These are phyloP conservation scores for Helotiales sp. DNA, from an alignment of 2,329 filamentous ascomycete species.

Conservation along the genomic window DNA sequence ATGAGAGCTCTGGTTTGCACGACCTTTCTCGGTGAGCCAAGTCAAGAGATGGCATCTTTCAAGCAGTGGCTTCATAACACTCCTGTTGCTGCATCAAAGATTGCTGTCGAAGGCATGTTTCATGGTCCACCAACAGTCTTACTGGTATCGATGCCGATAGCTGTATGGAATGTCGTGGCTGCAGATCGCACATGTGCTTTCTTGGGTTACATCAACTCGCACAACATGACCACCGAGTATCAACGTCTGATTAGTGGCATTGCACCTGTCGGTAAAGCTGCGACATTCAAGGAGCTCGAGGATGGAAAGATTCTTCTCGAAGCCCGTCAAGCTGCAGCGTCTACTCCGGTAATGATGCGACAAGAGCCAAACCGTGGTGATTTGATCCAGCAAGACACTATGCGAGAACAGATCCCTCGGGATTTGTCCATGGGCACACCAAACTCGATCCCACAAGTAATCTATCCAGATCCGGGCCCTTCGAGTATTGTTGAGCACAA, in stretches of 20 bases:
- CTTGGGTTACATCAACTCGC: slow-evolving; percentile 64
- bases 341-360: slow-evolving; percentile 39
- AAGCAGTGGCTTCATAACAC: slow-evolving; percentile 65
- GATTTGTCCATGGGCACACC: slow-evolving; percentile 31
- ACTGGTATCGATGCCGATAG: slow-evolving; percentile 64
- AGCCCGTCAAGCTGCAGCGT: slow-evolving; percentile 36
- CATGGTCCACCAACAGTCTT: slow-evolving; percentile 66
- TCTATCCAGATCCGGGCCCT: slow-evolving; percentile 28
- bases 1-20: slow-evolving; percentile 65
- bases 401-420: slow-evolving; percentile 21
- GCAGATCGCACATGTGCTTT: slow-evolving; percentile 68
- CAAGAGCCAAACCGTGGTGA: slow-evolving; percentile 39
- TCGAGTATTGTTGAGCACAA: slow-evolving; percentile 38
- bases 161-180: slow-evolving; percentile 64
- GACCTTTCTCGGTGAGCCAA: slow-evolving; percentile 65
- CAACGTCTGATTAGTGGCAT: slow-evolving; percentile 53
- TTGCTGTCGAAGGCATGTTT: slow-evolving; percentile 68
- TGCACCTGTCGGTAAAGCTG: slow-evolving; percentile 40
- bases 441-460: slow-evolving; percentile 25
- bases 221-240: slow-evolving; percentile 67
- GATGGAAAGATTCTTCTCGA: slow-evolving; percentile 57
- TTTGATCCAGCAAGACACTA: slow-evolving; percentile 18
- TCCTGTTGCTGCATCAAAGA: slow-evolving; percentile 55
- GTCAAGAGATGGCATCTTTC: slow-evolving; percentile 65
- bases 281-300: slow-evolving; percentile 54